Base-by-base conservation (phyloP, 768 basidiomycete species). In the Russula vinacea region DNA sequence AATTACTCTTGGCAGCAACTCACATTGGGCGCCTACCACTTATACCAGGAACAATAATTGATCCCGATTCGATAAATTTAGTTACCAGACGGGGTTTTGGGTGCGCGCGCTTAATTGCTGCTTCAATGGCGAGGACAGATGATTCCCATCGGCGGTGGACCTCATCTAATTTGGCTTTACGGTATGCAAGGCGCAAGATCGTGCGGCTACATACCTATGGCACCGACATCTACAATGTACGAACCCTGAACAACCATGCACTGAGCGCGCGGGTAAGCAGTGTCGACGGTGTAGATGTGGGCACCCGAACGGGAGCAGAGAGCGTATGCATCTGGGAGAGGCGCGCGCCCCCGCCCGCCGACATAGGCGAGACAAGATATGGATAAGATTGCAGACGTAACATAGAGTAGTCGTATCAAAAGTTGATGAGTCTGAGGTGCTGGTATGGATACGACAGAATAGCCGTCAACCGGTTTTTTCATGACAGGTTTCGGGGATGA, bases 31-130 rank as follows among this genome's bases (percentile, higher is more conserved):
- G 76, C 83, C 69, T 68, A 88, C 88, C 88, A 72, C 81, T 87
- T 61, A 92, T 72, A 1, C 90, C 90, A 14, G 90, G 90, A 51
- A 90, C 80, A 50, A 90, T 74, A 58, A 88, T 83, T 49, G 88
- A 81, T 16, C 82, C 84, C 45, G 78, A 71, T 54, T 78, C 74
- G 63, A 86, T 78, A 74, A 79, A 83, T 56, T 79, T 83, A 60
- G 84, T 74, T 58, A 73, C 69, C 49, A 80, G 66, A 70, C 70
- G 69, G 67, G 70, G 63, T 60, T 66, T 58, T 40, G 72, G 64
- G 49, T 66, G 62, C 24, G 67, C 56, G 65, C 63, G 68, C 67
- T 51, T 62, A 67, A 62, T 70, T 60, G 63, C 40, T 68, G 62
- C 59, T 35, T 65, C 62, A 44, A 53, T 59, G 47, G 54, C 65